Evolutionary conservation across 1,139 yeast species (phyloP), one percentile per base, ranked within the genome.

Genomic region (Yamadazyma trypodendri): DNA sequence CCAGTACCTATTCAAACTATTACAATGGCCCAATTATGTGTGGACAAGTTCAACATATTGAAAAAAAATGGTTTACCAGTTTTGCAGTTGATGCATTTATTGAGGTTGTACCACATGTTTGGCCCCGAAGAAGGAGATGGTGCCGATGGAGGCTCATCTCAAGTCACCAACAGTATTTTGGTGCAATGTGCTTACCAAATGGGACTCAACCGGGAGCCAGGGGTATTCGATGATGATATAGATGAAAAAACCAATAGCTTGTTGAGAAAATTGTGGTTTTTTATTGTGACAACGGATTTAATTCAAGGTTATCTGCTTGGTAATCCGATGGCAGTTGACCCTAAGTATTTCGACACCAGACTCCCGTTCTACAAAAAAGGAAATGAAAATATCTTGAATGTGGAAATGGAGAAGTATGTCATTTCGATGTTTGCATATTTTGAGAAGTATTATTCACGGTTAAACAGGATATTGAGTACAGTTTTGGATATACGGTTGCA

Each of bases 111-210:
- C 51, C 71, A 68, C 36, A 52, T 56, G 38, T 51, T 59, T 46
- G 67, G 79, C 0, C 79, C 79, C 2, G 80, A 75, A 50, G 79
- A 75, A 45, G 78, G 79, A 13, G 73, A 69, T 34, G 61, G 59
- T 7, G 61, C 65, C 2, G 81, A 79, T 32, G 78, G 78, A 11
- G 77, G 73, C 40, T 61, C 73, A 1, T 60, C 57, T 31, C 64
- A 60, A 36, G 55, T 69, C 2, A 57, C 59, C 37, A 67, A 58
- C 40, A 75, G 73, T 2, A 47, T 71, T 40, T 48, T 76, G 32
- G 51, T 63, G 11, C 70, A 72, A 37, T 65, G 65, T 55, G 77
- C 77, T 0, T 60, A 60, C 35, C 56, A 68, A 3, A 50, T 76
- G 44, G 81, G 80, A 0, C 45, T 76, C 22, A 65, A 75, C 45